phyloP scores from a whole-genome alignment of 2,329 filamentous ascomycete species.

The Eutypella sp. region DNA sequence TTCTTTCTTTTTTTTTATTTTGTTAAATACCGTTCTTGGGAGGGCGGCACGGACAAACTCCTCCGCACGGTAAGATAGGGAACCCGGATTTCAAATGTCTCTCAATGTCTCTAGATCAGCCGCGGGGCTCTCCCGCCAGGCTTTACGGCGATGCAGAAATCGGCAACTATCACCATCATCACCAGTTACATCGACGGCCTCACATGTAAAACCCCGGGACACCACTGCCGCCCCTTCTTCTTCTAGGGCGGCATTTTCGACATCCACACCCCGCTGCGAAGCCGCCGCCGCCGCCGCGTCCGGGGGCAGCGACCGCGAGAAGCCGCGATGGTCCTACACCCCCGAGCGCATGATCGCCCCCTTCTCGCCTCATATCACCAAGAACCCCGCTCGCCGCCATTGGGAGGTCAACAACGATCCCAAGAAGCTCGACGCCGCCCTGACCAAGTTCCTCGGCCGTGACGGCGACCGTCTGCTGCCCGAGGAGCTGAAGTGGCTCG shows the following conservation, averaged over 20 bases:
- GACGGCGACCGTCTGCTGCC: conserved; percentile 69
- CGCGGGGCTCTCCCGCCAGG: conserved; percentile 28
- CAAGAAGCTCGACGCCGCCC: conserved; percentile 68
- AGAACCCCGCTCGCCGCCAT: conserved; percentile 44
- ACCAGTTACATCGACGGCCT: no score
- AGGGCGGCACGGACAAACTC: no score
- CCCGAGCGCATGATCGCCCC: conserved; percentile 66
- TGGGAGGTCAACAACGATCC: conserved; percentile 75
- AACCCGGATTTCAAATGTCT: conserved; percentile 26
- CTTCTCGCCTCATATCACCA: conserved; percentile 56
- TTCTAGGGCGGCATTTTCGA: conserved; percentile 19
- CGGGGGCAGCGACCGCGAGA: conserved; percentile 7
- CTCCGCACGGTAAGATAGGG: no score
- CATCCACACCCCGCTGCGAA: conserved; percentile 12
- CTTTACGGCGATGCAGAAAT: conserved; percentile 23
- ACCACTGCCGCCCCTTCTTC: no score
- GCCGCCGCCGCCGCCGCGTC: neutral
- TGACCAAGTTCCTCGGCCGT: conserved; percentile 68
- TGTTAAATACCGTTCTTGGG: no score
- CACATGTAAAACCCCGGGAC: no score
- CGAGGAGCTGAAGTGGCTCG: conserved; percentile 94
- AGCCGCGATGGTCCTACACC: conserved; percentile 68
- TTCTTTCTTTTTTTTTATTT: no score
- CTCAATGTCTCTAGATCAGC: conserved; percentile 29
- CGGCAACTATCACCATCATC: conserved; percentile 6